phyloP scores from a whole-genome alignment of 371 early-diverging fungal species.

The Smittium mucronatum region DNA sequence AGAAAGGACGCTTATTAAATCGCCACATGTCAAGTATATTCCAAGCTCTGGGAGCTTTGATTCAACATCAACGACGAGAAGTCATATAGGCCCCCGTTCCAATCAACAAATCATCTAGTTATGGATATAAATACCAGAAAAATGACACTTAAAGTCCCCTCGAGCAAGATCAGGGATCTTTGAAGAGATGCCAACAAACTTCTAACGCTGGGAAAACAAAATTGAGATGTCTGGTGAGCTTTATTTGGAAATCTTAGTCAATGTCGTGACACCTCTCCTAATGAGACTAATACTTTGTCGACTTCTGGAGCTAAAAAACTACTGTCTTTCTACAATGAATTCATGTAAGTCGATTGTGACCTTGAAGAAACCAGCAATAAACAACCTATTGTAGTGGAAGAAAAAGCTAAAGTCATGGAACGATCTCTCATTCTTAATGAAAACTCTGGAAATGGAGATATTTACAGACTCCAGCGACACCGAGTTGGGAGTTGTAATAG shows the following conservation, averaged over 20 bases:
- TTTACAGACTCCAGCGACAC: background rate
- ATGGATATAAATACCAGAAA: constrained; percentile 26
- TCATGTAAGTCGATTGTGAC: background rate
- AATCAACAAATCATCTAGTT: constrained; percentile 28
- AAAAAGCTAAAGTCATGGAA: background rate
- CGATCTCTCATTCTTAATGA: background rate
- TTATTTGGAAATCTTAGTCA: constrained; percentile 13
- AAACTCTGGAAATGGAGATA: background rate
- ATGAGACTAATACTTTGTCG: background rate
- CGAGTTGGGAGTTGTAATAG: background rate
- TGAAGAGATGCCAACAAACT: background rate
- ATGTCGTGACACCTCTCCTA: background rate
- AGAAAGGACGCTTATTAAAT: constrained; percentile 7
- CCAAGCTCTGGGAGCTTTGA: constrained; percentile 20
- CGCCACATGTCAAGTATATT: constrained; percentile 16
- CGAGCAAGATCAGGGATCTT: background rate
- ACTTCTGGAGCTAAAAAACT: background rate
- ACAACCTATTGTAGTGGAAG: background rate
- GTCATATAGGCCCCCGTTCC: constrained; percentile 26
- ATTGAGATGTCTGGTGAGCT: constrained; percentile 8
- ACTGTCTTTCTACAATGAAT: background rate
- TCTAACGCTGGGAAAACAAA: background rate
- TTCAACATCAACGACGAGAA: constrained; percentile 24
- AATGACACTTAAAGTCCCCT: constrained; percentile 1
- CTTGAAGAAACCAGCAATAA: constrained; percentile 5